Evolutionary conservation across 148 eudicot genomes (phyloP).

Genomic region (Cornus suecica): DNA sequence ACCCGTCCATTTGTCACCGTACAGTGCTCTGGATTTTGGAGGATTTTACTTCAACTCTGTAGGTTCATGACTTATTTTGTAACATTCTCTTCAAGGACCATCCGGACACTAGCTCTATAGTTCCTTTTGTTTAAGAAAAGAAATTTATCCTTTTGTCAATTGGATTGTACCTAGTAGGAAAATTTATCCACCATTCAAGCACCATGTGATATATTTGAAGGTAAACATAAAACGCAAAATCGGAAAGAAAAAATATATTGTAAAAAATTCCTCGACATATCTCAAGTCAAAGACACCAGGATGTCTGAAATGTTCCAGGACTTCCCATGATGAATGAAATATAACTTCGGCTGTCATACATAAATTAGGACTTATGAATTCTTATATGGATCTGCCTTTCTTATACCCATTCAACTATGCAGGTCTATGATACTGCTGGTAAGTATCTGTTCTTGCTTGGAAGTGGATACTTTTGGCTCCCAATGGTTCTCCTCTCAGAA

Average conservation of each 20-base stretch:
- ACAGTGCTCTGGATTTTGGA: neutral
- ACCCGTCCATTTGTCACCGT: too few relatives aligned
- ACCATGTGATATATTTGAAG: neutral
- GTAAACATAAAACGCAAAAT: too few relatives aligned
- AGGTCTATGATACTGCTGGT: slow-evolving; percentile 73
- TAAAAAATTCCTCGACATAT: neutral
- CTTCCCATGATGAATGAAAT: too few relatives aligned
- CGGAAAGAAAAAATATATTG: neutral
- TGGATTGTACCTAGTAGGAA: neutral
- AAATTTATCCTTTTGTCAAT: neutral
- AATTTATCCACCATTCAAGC: neutral
- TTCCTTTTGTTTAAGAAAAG: too few relatives aligned
- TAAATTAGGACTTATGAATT: too few relatives aligned
- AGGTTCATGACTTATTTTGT: neutral
- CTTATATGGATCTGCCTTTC: too few relatives aligned
- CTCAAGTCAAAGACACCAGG: too few relatives aligned
- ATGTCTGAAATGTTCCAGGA: too few relatives aligned
- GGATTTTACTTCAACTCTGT: neutral
- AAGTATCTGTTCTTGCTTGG: slow-evolving; percentile 41
- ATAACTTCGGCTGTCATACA: too few relatives aligned
- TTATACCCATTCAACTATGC: neutral
- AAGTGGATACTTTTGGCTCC: slow-evolving; percentile 58
- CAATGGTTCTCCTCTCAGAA: slow-evolving; percentile 57
- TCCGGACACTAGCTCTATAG: neutral
- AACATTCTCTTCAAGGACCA: neutral